Percentiles rank a stretch among this genome's conserved stretches.
phyloP scores from a whole-genome alignment of 106 monocot genomes.

The Dioscorea alata region DNA sequence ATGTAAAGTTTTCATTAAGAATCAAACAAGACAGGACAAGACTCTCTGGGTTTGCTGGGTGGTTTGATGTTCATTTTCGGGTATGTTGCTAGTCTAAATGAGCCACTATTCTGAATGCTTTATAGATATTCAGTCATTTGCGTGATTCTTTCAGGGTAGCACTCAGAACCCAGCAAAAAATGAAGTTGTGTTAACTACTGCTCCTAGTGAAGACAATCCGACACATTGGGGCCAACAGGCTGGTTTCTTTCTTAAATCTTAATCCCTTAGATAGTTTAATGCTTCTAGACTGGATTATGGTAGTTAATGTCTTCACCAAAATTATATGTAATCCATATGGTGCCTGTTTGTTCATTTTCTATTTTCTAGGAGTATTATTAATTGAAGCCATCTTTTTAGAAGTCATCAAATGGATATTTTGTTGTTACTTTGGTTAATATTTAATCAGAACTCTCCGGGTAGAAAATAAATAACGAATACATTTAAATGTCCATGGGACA shows the following conservation, averaged over 20 bases:
- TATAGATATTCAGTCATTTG: not conserved
- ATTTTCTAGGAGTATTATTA: too few species aligned
- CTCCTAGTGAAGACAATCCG: slow-evolving; percentile 54
- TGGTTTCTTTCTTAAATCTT: slow-evolving; percentile 5
- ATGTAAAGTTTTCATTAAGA: slow-evolving; percentile 30
- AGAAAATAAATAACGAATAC: too few species aligned
- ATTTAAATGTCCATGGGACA: too few species aligned
- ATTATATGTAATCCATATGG: too few species aligned
- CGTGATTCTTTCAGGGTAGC: slow-evolving; percentile 49
- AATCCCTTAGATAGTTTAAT: not conserved
- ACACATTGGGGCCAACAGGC: slow-evolving; percentile 99
- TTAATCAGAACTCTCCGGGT: too few species aligned
- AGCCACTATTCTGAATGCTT: not conserved
- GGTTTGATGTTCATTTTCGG: slow-evolving; percentile 99
- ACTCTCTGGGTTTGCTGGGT: slow-evolving; percentile 82
- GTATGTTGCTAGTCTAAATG: slow-evolving; percentile 31
- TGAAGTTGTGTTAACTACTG: slow-evolving; percentile 83
- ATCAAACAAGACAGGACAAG: slow-evolving; percentile 47
- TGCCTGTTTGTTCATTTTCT: too few species aligned
- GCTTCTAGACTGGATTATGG: not conserved
- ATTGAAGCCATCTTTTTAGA: too few species aligned
- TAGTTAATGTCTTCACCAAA: not conserved
- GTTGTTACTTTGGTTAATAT: too few species aligned
- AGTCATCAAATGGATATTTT: too few species aligned
- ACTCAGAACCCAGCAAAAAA: slow-evolving; percentile 40